phyloP scores from a whole-genome alignment of 2,329 filamentous ascomycete genomes.

The Pseudopyricularia cyperi region DNA sequence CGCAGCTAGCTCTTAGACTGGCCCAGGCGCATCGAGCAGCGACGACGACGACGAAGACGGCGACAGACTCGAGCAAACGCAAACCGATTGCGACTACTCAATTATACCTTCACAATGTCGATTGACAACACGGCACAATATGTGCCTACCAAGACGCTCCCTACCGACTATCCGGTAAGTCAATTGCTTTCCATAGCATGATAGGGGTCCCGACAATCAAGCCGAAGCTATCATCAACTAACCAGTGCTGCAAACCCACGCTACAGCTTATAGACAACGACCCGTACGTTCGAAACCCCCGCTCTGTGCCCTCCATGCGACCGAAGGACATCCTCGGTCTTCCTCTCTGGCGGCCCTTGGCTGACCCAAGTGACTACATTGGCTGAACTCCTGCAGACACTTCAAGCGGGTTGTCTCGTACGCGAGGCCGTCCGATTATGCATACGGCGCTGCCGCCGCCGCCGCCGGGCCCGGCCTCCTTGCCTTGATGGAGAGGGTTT shows the following conservation, averaged over 20 bases:
- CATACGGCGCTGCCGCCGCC: constrained; percentile 52
- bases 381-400: constrained; percentile 50
- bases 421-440: constrained; percentile 75
- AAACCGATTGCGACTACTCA: background rate
- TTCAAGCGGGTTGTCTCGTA: constrained; percentile 83
- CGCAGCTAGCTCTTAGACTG: background rate
- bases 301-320: background rate
- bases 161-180: constrained; percentile 77
- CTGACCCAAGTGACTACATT: background rate
- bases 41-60: background rate
- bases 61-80: background rate
- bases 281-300: constrained; percentile 51
- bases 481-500: constrained; percentile 67
- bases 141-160: constrained; percentile 65
- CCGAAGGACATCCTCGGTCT: too few relatives aligned
- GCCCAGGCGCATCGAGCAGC: background rate
- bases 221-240: background rate
- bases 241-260: background rate
- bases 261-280: constrained; percentile 94
- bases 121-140: constrained; percentile 27
- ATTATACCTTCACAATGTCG: constrained; percentile 20
- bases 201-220: background rate
- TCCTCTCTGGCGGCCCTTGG: background rate
- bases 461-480: constrained; percentile 64
- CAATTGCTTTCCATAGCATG: constrained; percentile 7